Evolutionary conservation across 345 rosid genomes (phyloP), one percentile per base, ranked within the genome.

Genomic region (Nephelium lappaceum): DNA sequence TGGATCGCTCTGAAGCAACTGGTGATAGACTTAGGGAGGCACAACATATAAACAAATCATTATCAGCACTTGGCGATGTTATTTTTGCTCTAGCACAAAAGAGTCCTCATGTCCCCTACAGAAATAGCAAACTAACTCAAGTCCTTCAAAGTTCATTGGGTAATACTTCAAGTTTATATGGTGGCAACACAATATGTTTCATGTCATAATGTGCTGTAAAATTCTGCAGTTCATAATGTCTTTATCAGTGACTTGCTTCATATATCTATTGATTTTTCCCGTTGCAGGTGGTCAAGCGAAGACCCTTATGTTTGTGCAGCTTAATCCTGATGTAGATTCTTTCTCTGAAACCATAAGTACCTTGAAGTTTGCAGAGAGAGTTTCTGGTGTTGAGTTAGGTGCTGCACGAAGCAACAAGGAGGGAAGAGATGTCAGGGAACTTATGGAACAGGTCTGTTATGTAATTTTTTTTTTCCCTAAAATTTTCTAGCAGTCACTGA

Each of bases 91-190:
- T 96, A 57, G 91, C 97, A 58, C 98, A 96, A 72, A 96, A 94
- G 84, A 93, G 84, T 64, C 73, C 91, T 27, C 98, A 96, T 71
- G 95, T 96, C 61, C 99, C 99, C 0, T 96, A 93, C 73, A 82
- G 99, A 88, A 96, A 96, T 81, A 96, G 99, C 90, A 96, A 96
- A 82, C 79, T 96, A 71, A 96, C 99, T 63, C 99, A 96, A 94
- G 97, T 96, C 66, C 97, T 96, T 62, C 99, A 96, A 81, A 94
- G 98, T 86, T 96, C 99, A 23, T 81, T 96, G 77, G 99, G 99
- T 93, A 91, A 55, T 62, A 67, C 5, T 45, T 66, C 21, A 2
- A 8, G 53, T 80, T 80, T 42, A 69, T 11, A 2, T 47, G 24
- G 12, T n/a, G 18, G 72, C 8, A 38, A 21, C 70, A 71, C n/a